These are phyloP conservation scores for Amyloporia xantha DNA, from an alignment of 768 basidiomycete genomes.

Conservation along the genomic window DNA sequence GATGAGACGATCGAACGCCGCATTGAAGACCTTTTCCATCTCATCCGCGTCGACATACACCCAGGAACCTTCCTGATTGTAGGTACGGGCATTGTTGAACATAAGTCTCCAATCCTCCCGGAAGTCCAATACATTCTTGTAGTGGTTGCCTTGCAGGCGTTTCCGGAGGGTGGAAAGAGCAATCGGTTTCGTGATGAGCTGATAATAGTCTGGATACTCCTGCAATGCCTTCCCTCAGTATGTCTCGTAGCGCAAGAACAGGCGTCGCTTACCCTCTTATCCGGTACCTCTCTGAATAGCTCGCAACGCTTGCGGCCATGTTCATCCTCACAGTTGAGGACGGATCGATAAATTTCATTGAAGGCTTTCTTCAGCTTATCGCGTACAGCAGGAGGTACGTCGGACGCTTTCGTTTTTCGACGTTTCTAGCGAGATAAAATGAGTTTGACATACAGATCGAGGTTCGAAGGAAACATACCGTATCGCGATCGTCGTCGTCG, in stretches of 20 bases:
- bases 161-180: constrained; percentile 83
- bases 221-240: constrained; percentile 21
- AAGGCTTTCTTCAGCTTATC: constrained; percentile 84
- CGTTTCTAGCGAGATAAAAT: constrained; percentile 61
- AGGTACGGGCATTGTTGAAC: constrained; percentile 90
- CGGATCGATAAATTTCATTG: constrained; percentile 67
- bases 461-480: constrained; percentile 39
- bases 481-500: constrained; percentile 70
- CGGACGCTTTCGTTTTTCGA: constrained; percentile 64
- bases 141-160: constrained; percentile 53
- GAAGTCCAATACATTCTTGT: constrained; percentile 70
- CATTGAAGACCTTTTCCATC: constrained; percentile 85
- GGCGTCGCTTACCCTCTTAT: constrained; percentile 49
- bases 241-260: neutral
- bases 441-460: neutral
- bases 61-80: constrained; percentile 94
- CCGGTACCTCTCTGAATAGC: constrained; percentile 83
- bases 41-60: constrained; percentile 92
- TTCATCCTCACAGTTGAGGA: constrained; percentile 63
- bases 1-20: constrained; percentile 58
- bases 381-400: constrained; percentile 50
- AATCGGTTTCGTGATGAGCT: constrained; percentile 82
- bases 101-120: constrained; percentile 81
- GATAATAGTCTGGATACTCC: constrained; percentile 92
- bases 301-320: constrained; percentile 78